phyloP scores from a whole-genome alignment of 2,329 filamentous ascomycete genomes.

The Trichoderma koningii region DNA sequence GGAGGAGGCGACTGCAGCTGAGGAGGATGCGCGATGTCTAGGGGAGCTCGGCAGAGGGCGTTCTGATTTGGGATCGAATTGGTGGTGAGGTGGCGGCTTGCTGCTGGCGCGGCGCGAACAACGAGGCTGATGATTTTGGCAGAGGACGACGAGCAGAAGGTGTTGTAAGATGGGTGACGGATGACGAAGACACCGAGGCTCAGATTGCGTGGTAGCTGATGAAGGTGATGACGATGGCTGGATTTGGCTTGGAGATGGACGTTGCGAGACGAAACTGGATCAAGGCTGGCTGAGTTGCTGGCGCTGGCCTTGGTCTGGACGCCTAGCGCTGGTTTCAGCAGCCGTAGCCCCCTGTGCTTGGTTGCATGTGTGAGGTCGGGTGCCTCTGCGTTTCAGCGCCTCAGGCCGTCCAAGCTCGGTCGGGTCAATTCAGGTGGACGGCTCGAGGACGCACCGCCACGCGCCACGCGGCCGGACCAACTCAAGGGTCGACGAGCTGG shows the following conservation, averaged over 20 bases:
- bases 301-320: too few relatives aligned
- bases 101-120: background rate
- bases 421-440: background rate
- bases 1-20: too few relatives aligned
- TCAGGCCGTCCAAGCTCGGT: background rate
- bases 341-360: background rate
- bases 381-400: conserved; percentile 12
- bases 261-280: background rate
- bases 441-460: conserved; percentile 32
- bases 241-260: background rate
- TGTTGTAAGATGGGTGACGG: background rate
- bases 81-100: background rate
- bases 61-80: background rate
- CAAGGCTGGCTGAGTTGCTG: too few relatives aligned
- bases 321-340: conserved; percentile 12
- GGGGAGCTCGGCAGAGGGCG: background rate
- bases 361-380: background rate
- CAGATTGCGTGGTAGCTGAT: background rate
- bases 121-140: background rate
- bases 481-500: too few relatives aligned
- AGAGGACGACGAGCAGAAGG: background rate
- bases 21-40: background rate
- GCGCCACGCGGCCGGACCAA: conserved; percentile 31
- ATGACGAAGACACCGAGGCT: conserved; percentile 25
- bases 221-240: conserved; percentile 13